These are phyloP conservation scores for Coemansia umbellata DNA, from an alignment of 192 early-diverging fungal species.

Conservation along the genomic window DNA sequence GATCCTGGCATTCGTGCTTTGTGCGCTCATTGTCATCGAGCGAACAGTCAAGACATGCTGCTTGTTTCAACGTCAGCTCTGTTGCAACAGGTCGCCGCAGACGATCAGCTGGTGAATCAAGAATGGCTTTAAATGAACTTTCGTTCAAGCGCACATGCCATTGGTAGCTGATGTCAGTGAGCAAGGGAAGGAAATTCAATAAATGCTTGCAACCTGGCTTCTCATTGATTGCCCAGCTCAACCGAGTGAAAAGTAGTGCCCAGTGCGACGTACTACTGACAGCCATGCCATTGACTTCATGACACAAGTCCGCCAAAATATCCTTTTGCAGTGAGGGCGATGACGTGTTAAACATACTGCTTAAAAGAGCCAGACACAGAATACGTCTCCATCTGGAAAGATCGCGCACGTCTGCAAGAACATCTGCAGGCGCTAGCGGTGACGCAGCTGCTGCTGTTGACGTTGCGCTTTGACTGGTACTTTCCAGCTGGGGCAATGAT, in stretches of 20 bases:
- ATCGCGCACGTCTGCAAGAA: constrained; percentile 15
- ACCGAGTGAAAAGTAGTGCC: constrained; percentile 28
- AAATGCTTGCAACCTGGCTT: neutral
- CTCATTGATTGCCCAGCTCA: constrained; percentile 33
- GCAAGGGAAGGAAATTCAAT: constrained; percentile 11
- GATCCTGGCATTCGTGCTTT: constrained; percentile 1
- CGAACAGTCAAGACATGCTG: constrained; percentile 10
- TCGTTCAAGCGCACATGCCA: constrained; percentile 18
- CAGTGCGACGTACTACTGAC: constrained; percentile 15
- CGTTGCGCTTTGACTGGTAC: too few relatives aligned
- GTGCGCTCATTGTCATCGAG: constrained; percentile 2
- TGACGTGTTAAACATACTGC: too few relatives aligned
- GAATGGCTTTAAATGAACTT: neutral
- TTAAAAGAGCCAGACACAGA: neutral
- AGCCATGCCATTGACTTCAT: neutral
- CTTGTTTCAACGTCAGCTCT: constrained; percentile 26
- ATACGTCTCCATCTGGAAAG: constrained; percentile 19
- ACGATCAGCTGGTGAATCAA: constrained; percentile 5
- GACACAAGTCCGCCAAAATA: neutral
- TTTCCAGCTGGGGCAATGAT: neutral
- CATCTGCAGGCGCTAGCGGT: constrained; percentile 6
- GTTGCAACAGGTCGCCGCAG: constrained; percentile 28
- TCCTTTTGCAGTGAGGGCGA: too few relatives aligned
- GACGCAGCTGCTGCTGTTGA: neutral
- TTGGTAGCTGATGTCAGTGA: constrained; percentile 14